These are phyloP conservation scores for Pseudonitzschia multiseries DNA, from an alignment of 108 stramenopile genomes.

Conservation along the genomic window DNA sequence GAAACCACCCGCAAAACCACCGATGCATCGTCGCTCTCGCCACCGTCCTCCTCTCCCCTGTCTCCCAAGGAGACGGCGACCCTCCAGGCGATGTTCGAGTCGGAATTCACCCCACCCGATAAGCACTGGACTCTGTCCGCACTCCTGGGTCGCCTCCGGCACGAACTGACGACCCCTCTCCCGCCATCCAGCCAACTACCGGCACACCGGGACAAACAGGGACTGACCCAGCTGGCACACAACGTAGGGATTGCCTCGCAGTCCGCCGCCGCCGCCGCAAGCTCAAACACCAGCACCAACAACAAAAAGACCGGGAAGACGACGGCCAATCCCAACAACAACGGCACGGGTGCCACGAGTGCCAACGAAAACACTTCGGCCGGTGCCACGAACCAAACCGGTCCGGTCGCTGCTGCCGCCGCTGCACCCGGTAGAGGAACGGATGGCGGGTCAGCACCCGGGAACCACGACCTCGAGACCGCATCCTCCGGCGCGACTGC, in stretches of 20 bases:
- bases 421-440: background rate
- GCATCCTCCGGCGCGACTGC: background rate
- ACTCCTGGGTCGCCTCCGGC: constrained; percentile 73
- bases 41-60: background rate
- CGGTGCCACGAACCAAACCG: background rate
- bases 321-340: background rate
- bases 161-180: constrained; percentile 66
- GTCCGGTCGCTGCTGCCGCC: background rate
- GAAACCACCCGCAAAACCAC: background rate
- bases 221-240: constrained; percentile 9
- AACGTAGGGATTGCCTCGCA: constrained; percentile 1
- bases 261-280: constrained; percentile 24
- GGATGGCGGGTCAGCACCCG: background rate
- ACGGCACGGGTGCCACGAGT: constrained; percentile 1
- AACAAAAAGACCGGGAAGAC: background rate
- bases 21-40: background rate
- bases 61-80: background rate
- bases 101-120: constrained; percentile 73
- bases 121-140: constrained; percentile 72
- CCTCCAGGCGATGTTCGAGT: constrained; percentile 51
- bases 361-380: background rate
- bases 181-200: constrained; percentile 50
- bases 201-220: constrained; percentile 15
- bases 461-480: background rate
- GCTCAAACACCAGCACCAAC: constrained; percentile 2